Conservation (phyloP, 2,329 filamentous ascomycete species). For the Paracorniculantispora psalliotae region DNA sequence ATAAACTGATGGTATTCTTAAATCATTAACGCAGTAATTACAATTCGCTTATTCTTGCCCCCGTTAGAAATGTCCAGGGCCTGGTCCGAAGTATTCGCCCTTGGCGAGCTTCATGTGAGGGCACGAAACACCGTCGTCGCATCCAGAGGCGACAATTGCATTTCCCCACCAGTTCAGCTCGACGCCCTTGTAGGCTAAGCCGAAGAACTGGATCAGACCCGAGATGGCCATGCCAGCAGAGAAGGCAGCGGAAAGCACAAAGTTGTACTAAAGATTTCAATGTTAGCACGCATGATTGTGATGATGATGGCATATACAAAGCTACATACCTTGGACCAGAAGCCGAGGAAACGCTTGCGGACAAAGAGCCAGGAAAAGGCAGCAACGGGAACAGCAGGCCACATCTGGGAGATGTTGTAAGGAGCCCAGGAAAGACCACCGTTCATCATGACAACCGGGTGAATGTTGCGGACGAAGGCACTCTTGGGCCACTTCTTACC, state of each 20-base stretch:
- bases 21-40: background rate
- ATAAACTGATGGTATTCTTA: background rate
- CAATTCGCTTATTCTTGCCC: background rate
- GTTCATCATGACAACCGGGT: constrained; percentile 38
- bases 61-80: constrained; percentile 12
- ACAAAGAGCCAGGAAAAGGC: constrained; percentile 45
- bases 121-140: constrained; percentile 32
- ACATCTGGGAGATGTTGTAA: constrained; percentile 42
- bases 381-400: constrained; percentile 43
- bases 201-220: constrained; percentile 39
- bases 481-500: constrained; percentile 30
- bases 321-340: constrained; percentile 41
- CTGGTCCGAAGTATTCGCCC: constrained; percentile 25
- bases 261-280: constrained; percentile 24
- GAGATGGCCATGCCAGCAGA: constrained; percentile 37
- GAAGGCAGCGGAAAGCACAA: constrained; percentile 38
- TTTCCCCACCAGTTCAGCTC: constrained; percentile 39
- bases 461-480: constrained; percentile 33
- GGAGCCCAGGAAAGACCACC: constrained; percentile 37
- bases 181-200: constrained; percentile 35
- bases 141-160: constrained; percentile 26
- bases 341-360: constrained; percentile 37
- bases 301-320: too few relatives aligned
- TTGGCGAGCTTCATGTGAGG: constrained; percentile 12
- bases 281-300: background rate